Evolutionary conservation across 352 stramenopile genomes (phyloP), one percentile per base, ranked within the genome.

Genomic region (Globisporangium splendens): DNA sequence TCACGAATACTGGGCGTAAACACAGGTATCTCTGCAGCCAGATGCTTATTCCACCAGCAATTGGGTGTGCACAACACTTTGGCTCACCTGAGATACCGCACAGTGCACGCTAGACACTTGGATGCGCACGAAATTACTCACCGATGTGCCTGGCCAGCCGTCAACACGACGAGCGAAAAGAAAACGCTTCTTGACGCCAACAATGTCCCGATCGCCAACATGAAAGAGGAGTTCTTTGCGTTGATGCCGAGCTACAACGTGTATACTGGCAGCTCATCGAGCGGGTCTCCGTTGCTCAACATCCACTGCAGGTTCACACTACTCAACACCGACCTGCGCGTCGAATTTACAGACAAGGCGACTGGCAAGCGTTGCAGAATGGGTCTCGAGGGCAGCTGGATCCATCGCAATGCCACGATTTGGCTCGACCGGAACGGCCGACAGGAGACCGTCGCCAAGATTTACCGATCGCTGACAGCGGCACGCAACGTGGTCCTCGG

Each of bases 151-250:
- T n/a, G n/a, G n/a, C n/a, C n/a, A n/a, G n/a, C n/a, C n/a, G n/a
- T n/a, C n/a, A n/a, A n/a, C n/a, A n/a, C n/a, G n/a, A n/a, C n/a
- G n/a, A n/a, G n/a, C n/a, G 24, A 31, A 15, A 61, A 69, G 39
- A 72, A 68, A 51, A 61, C 61, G n/a, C 59, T 75, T 14, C 28
- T 70, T 0, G 62, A 75, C 28, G 42, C 53, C 17, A 62, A 54
- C 46, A 60, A 56, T 50, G 33, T 48, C 43, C 35, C 50, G 7
- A 50, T 75, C 35, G 64, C 56, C 11, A 50, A 60, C 56, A 72
- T 72, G 56, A 52, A 61, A 24, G 24, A 70, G 11, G 42, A 60
- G 44, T 8, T 61, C 3, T 41, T 71, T 10, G 49, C 55, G 8
- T 65, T 63, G 24, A 66, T 55, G 43, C 61, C 57, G 13, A 55